These are phyloP conservation scores for Oryza meridionalis DNA, from an alignment of 176 grass and related monocot genomes.

Conservation along the genomic window DNA sequence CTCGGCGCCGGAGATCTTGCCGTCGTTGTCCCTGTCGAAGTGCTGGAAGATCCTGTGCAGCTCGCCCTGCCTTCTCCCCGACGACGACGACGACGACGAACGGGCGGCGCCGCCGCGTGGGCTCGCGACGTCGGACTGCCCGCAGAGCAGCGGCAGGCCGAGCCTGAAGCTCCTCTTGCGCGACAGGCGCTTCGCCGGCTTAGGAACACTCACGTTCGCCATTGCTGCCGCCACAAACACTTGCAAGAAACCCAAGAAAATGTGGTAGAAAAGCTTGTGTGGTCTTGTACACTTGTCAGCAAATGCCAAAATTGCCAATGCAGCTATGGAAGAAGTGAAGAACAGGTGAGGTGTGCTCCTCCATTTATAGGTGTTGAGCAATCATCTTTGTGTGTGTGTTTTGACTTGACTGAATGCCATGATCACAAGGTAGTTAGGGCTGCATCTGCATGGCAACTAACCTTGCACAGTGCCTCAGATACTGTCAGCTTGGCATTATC, in stretches of 20 bases:
- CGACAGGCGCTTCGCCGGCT: slow-evolving; percentile 50
- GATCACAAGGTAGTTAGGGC: slow-evolving; percentile 38
- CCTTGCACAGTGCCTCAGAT: slow-evolving; percentile 38
- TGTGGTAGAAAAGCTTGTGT: neutral
- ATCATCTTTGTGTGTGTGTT: slow-evolving; percentile 36
- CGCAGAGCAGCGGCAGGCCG: slow-evolving; percentile 57
- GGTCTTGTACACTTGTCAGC: neutral
- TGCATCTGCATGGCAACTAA: slow-evolving; percentile 29
- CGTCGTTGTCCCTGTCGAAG: slow-evolving; percentile 82
- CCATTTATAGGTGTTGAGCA: slow-evolving; percentile 43
- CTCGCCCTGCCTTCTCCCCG: slow-evolving; percentile 47
- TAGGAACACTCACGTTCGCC: slow-evolving; percentile 40
- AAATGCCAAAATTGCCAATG: slow-evolving; percentile 19
- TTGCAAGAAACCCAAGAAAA: slow-evolving; percentile 24
- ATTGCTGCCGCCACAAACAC: slow-evolving; percentile 36
- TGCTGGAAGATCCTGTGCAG: slow-evolving; percentile 80
- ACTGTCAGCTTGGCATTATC: slow-evolving; percentile 59
- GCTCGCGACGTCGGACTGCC: slow-evolving; percentile 39
- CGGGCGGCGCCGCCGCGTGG: neutral
- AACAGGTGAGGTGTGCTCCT: neutral
- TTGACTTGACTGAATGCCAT: slow-evolving; percentile 40
- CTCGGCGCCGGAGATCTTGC: slow-evolving; percentile 77
- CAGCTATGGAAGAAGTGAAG: slow-evolving; percentile 23
- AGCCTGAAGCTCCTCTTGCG: slow-evolving; percentile 70
- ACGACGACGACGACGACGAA: slow-evolving; percentile 34